Evolutionary conservation across 441 rosid genomes (phyloP).

Genomic region (Raphanus hybrid): DNA sequence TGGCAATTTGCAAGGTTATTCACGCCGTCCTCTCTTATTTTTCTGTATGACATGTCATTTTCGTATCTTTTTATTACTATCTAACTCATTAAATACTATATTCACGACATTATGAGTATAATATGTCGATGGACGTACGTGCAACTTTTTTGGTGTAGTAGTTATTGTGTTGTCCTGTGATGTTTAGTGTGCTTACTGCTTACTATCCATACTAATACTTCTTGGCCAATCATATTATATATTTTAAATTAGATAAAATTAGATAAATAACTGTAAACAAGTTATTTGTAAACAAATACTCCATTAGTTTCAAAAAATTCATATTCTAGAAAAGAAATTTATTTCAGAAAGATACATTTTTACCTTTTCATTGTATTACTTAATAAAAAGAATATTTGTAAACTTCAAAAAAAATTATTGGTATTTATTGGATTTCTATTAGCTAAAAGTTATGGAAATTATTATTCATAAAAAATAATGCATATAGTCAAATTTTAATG

Average conservation of each 20-base stretch:
- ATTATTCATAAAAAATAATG: too few relatives aligned
- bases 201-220: too few relatives aligned
- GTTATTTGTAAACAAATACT: not conserved
- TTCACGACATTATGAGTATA: slow-evolving; percentile 31
- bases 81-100: slow-evolving; percentile 29
- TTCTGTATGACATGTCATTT: not conserved
- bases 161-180: slow-evolving; percentile 30
- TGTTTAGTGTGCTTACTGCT: not conserved
- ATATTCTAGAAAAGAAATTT: too few relatives aligned
- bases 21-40: not conserved
- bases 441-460: too few relatives aligned
- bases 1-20: slow-evolving; percentile 89
- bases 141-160: slow-evolving; percentile 32
- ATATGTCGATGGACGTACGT: slow-evolving; percentile 31
- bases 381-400: too few relatives aligned
- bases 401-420: too few relatives aligned
- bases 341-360: too few relatives aligned
- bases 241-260: slow-evolving; percentile 17
- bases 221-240: too few relatives aligned
- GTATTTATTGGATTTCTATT: too few relatives aligned
- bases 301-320: too few relatives aligned
- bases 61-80: slow-evolving; percentile 11
- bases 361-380: too few relatives aligned
- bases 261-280: slow-evolving; percentile 6
- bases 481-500: too few relatives aligned